phyloP scores from a whole-genome alignment of 805 yeast genomes.

The Ogataea siamensis region DNA sequence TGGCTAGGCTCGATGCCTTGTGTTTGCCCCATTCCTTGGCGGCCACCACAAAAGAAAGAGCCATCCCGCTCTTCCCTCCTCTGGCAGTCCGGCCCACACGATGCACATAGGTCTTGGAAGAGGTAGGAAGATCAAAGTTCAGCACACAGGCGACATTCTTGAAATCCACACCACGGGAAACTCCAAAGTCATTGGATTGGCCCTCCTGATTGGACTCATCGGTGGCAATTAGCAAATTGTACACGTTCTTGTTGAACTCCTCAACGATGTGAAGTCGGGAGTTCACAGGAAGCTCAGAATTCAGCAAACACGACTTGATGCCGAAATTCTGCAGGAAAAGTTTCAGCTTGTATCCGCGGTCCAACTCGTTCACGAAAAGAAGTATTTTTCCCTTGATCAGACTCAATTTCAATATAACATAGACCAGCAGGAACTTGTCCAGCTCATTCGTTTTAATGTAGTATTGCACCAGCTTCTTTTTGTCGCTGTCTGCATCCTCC shows the following conservation, averaged over 20 bases:
- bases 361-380: conserved; percentile 88
- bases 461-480: conserved; percentile 72
- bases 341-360: conserved; percentile 90
- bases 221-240: conserved; percentile 86
- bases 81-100: conserved; percentile 97
- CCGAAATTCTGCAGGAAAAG: conserved; percentile 94
- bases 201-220: conserved; percentile 71
- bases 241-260: conserved; percentile 87
- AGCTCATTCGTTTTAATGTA: conserved; percentile 84
- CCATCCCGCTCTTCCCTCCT: conserved; percentile 94
- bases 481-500: conserved; percentile 57
- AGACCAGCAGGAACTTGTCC: conserved; percentile 86
- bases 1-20: conserved; percentile 66
- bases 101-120: conserved; percentile 87
- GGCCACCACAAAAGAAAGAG: conserved; percentile 88
- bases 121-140: conserved; percentile 89
- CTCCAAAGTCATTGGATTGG: conserved; percentile 70
- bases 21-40: conserved; percentile 84
- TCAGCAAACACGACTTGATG: conserved; percentile 79
- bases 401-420: conserved; percentile 85
- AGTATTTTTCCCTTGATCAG: conserved; percentile 89
- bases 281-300: conserved; percentile 88
- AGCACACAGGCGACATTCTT: conserved; percentile 94
- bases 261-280: conserved; percentile 94
- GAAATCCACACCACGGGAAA: conserved; percentile 95